These are phyloP conservation scores for Tricholoma hemisulphureum DNA, from an alignment of 768 basidiomycete species.

Conservation along the genomic window DNA sequence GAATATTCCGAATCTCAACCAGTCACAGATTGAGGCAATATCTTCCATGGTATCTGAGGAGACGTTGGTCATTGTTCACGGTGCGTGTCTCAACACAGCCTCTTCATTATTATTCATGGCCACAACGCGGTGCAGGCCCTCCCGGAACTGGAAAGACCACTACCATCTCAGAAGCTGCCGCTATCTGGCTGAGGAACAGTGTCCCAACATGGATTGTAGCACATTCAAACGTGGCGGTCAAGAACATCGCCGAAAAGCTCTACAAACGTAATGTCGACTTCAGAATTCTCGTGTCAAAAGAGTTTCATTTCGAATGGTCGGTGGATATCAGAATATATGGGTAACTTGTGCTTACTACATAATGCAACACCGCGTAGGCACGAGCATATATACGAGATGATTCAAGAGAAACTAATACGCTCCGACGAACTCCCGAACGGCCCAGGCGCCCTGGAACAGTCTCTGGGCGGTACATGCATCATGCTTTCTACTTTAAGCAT, in stretches of 20 bases:
- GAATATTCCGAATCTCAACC: constrained; percentile 26
- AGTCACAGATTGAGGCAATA: constrained; percentile 38
- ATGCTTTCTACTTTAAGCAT: constrained; percentile 50
- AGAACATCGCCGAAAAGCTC: constrained; percentile 48
- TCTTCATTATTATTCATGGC: background rate
- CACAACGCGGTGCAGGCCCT: constrained; percentile 32
- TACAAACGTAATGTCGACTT: constrained; percentile 36
- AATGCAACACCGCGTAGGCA: constrained; percentile 37
- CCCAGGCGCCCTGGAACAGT: constrained; percentile 14
- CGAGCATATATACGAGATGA: constrained; percentile 43
- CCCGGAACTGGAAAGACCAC: constrained; percentile 56
- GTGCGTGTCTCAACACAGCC: constrained; percentile 17
- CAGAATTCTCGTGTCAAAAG: constrained; percentile 45
- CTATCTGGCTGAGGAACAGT: constrained; percentile 29
- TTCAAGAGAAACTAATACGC: constrained; percentile 35
- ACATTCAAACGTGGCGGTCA: constrained; percentile 51
- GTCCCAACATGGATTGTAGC: constrained; percentile 41
- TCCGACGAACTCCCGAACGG: constrained; percentile 40
- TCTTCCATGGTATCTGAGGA: constrained; percentile 31
- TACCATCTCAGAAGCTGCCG: constrained; percentile 44
- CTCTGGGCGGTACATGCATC: constrained; percentile 32
- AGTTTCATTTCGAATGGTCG: constrained; percentile 50
- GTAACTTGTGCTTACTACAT: no score
- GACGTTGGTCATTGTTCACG: constrained; percentile 39
- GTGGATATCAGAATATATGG: background rate